These are phyloP conservation scores for Phaffomyces thermotolerans DNA, from an alignment of 805 yeast species.

Conservation along the genomic window DNA sequence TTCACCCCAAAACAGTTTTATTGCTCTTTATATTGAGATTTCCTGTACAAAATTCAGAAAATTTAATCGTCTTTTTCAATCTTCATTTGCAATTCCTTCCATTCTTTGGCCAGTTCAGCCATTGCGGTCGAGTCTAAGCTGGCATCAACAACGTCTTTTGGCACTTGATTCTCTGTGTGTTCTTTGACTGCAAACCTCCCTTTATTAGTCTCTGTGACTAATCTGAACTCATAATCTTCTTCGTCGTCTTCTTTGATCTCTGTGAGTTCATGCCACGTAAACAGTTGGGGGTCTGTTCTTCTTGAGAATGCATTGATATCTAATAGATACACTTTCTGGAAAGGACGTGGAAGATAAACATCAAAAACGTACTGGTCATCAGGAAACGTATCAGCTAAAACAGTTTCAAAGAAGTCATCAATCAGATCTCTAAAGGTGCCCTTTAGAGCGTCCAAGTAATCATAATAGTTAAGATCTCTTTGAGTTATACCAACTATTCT, in stretches of 20 bases:
- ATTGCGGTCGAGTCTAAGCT: slow-evolving; percentile 59
- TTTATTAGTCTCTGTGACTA: slow-evolving; percentile 61
- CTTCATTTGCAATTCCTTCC: slow-evolving; percentile 38
- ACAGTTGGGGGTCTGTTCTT: slow-evolving; percentile 70
- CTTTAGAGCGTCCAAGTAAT: slow-evolving; percentile 50
- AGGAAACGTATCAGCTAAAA: slow-evolving; percentile 42
- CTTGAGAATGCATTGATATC: slow-evolving; percentile 85
- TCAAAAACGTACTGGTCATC: slow-evolving; percentile 64
- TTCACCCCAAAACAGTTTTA: no score
- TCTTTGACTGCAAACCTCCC: slow-evolving; percentile 76
- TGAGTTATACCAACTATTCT: slow-evolving; percentile 70
- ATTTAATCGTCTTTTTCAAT: slow-evolving; percentile 5
- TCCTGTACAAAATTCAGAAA: neutral
- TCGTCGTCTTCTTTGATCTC: slow-evolving; percentile 21
- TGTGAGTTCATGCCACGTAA: slow-evolving; percentile 76
- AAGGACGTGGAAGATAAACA: slow-evolving; percentile 74
- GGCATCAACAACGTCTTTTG: slow-evolving; percentile 85
- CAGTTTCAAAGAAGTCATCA: slow-evolving; percentile 46
- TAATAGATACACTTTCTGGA: slow-evolving; percentile 54
- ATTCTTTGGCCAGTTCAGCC: slow-evolving; percentile 57
- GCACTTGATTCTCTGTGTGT: slow-evolving; percentile 87
- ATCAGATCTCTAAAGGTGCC: slow-evolving; percentile 42
- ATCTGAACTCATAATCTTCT: slow-evolving; percentile 45
- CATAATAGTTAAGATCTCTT: slow-evolving; percentile 79
- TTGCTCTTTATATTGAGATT: no score